Percentiles rank a stretch among this genome's conserved stretches.
phyloP scores from a whole-genome alignment of 345 rosid genomes.

The Citrus reticulata region DNA sequence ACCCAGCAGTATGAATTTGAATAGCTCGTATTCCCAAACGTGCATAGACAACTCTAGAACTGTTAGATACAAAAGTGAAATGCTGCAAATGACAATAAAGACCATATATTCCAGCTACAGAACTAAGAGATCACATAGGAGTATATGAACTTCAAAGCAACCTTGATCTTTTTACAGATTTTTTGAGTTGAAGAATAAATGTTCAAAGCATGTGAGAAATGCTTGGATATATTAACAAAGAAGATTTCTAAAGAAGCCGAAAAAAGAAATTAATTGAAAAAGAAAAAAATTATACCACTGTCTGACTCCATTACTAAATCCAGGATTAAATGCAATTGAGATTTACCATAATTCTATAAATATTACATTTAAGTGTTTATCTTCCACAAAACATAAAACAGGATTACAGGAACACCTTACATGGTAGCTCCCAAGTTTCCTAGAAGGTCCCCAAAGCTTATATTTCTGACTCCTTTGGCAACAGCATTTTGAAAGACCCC shows the following conservation, averaged over 20 bases:
- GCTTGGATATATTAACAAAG: neutral
- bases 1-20: neutral
- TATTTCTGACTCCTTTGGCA: constrained; percentile 73
- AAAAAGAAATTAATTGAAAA: too few species aligned
- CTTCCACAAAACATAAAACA: neutral
- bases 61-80: neutral
- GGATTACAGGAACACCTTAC: constrained; percentile 36
- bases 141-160: neutral
- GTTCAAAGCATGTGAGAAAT: neutral
- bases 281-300: neutral
- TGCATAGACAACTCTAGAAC: neutral
- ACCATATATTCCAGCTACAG: neutral
- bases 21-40: neutral
- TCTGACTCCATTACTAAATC: neutral
- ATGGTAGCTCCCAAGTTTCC: constrained; percentile 88
- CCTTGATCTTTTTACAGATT: neutral
- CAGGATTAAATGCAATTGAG: neutral
- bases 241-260: neutral
- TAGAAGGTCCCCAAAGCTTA: constrained; percentile 90
- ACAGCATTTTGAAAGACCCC: constrained; percentile 87
- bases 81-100: neutral
- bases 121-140: neutral
- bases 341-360: neutral
- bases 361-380: neutral
- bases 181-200: neutral